These are phyloP conservation scores for Volvox carteri DNA, from an alignment of 163 green algal species.

Conservation along the genomic window DNA sequence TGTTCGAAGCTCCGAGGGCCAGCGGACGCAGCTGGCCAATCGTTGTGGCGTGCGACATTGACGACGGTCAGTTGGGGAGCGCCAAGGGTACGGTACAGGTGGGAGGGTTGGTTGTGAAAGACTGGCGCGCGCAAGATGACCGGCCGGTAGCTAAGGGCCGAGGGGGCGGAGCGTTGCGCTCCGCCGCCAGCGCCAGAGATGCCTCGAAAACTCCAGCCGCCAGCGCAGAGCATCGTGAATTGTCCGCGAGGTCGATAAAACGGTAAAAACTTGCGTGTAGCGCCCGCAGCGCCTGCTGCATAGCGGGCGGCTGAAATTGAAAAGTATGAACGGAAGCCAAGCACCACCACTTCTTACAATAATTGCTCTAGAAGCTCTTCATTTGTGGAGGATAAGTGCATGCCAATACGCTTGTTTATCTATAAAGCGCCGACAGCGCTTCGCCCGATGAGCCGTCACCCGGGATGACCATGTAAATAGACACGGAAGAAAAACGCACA, in stretches of 20 bases:
- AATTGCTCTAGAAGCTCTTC: too few species aligned
- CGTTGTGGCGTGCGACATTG: constrained; percentile 31
- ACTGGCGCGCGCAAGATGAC: background rate
- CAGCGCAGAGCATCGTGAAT: background rate
- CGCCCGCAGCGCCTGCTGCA: constrained; percentile 42
- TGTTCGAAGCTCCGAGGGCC: constrained; percentile 64
- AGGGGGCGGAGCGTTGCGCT: background rate
- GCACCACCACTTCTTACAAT: too few species aligned
- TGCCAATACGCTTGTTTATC: too few species aligned
- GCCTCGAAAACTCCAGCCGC: background rate
- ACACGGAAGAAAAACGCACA: too few species aligned
- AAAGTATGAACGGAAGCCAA: background rate
- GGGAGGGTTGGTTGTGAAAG: background rate
- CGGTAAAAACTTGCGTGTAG: background rate
- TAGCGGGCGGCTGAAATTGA: constrained; percentile 28
- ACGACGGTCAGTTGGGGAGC: constrained; percentile 44
- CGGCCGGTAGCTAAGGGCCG: constrained; percentile 4
- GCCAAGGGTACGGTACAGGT: background rate
- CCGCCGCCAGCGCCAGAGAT: background rate
- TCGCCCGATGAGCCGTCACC: too few species aligned
- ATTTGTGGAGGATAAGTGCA: too few species aligned
- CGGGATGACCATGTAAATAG: too few species aligned
- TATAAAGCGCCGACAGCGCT: too few species aligned
- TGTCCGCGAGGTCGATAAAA: background rate
- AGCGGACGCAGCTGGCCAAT: background rate